Evolutionary conservation across 2,329 filamentous ascomycete species (phyloP).

Genomic region (Colletotrichum tropicale): DNA sequence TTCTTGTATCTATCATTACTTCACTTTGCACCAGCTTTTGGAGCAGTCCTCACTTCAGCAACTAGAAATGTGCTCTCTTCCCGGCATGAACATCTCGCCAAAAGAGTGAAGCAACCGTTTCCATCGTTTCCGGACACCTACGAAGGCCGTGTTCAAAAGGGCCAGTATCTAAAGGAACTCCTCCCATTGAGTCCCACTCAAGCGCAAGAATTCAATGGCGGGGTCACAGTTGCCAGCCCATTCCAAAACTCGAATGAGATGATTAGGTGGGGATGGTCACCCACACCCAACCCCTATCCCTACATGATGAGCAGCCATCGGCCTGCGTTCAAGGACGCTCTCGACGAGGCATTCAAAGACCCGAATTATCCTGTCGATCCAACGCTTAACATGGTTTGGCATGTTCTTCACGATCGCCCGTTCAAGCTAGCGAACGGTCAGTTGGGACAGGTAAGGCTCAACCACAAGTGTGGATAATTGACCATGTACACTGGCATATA

Average conservation of each 20-base stretch:
- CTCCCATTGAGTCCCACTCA: not conserved
- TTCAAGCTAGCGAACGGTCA: not conserved
- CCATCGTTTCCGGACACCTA: not conserved
- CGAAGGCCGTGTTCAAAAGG: not conserved
- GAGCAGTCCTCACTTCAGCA: not conserved
- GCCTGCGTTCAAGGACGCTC: not conserved
- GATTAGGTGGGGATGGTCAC: not conserved
- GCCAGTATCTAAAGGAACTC: not conserved
- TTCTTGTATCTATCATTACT: not conserved
- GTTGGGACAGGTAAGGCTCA: too few relatives aligned
- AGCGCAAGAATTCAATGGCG: not conserved
- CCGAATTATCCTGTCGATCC: not conserved
- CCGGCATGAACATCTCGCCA: not conserved
- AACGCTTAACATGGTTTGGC: not conserved
- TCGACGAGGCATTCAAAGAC: not conserved
- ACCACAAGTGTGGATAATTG: too few relatives aligned
- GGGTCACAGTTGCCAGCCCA: not conserved
- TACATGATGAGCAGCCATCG: not conserved
- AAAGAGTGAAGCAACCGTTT: not conserved
- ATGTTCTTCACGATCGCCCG: not conserved
- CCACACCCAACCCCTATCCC: not conserved
- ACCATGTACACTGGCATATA: fast-evolving
- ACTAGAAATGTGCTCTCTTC: not conserved
- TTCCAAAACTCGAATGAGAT: not conserved
- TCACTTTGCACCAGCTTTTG: not conserved